Base-by-base conservation (phyloP, 2,329 filamentous ascomycete genomes). In the Dactylonectria macrodidyma region DNA sequence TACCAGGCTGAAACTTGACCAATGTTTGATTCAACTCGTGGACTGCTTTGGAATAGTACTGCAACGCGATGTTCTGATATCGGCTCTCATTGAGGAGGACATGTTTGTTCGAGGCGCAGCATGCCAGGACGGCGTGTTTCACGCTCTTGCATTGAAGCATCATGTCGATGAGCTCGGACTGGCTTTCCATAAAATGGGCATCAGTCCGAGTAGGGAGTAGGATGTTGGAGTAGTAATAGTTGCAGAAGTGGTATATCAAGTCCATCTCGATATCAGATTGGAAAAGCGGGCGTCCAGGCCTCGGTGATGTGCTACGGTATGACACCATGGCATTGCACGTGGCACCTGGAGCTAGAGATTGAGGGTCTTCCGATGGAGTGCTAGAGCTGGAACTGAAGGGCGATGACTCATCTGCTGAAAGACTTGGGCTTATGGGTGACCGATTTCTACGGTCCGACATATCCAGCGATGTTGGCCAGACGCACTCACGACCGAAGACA, bases 191-290 rank as follows among this genome's bases (percentile, higher is more conserved):
- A 11, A 64, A 50, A 36, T 63, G 38, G 1, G 12, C 33, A 36
- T 47, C 59, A 55, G 59, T 67, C 65, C 59, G 63, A 4, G 65
- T 67, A 9, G 65, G 65, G 10, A 67, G 54, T 4, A 67, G 55
- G 11, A 67, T 60, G 14, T 64, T 38, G 4, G 59, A 52, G 4
- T 64, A 41, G 26, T 64, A 67, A 5, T 26, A 60, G 54, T 67
- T 67, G n/a, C 59, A 14, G 30, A 63, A 67, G 55, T 67, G 65
- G 44, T 67, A 67, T 10, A 64, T 24, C 24, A 67, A 55, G 12
- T 67, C 65, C 5, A 67, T 14, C 3, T 67, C 60, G 11, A 7
- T 34, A n/a, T 66, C 63, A 9, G 51, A 62, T 16, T 38, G 50
- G 12, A 66, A 30, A 30, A 30, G 26, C 4, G 26, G 26, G 26